Base-by-base conservation (phyloP, 108 stramenopile genomes). In the Phaeodactylum tricornutum region DNA sequence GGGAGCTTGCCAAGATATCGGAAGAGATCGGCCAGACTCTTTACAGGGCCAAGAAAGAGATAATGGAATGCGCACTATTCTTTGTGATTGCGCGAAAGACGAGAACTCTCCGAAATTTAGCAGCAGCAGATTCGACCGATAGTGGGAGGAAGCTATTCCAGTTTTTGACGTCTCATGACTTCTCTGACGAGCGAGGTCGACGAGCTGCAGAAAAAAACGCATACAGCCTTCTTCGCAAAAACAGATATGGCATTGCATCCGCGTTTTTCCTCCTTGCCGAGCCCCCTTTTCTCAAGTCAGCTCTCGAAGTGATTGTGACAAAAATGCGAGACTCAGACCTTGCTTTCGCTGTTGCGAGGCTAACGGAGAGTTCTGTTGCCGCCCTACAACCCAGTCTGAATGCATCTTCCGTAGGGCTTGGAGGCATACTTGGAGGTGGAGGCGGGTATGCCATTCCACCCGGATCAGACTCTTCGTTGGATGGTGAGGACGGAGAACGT, bases 171-270 rank as follows among this genome's bases (percentile, higher is more conserved):
- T 49, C 50, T 22, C 58, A 69, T 50, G 83, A 89, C 52, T 89
- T 89, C 43, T 55, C 67, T 17, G 77, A 73, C 39, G 63, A 74
- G 23, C 62, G 74, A 46, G 87, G 87, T 4, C 52, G 76, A 28
- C 72, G 67, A 26, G 83, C 87, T 12, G 87, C 83, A 1, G 87
- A 85, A 53, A 89, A 89, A 55, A 89, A 89, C 64, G 87, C 83
- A 0, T 89, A 73, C 47, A 89, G 87, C 54, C 57, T 89, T 47
- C 65, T 89, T 26, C 41, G 83, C 3, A 89, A 89, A 46, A 59
- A 75, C 14, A 66, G 73, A 33, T 83, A 89, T 55, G 61, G 49
- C 21, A 50, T 66, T 35, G 87, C 87, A 35, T 68, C 87, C 21
- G 63, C 83, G 6, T 89, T 89, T 57, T 89, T 89, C 62, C 53